phyloP scores from a whole-genome alignment of 1,284 basidiomycete genomes.

The Volvariella volvacea region DNA sequence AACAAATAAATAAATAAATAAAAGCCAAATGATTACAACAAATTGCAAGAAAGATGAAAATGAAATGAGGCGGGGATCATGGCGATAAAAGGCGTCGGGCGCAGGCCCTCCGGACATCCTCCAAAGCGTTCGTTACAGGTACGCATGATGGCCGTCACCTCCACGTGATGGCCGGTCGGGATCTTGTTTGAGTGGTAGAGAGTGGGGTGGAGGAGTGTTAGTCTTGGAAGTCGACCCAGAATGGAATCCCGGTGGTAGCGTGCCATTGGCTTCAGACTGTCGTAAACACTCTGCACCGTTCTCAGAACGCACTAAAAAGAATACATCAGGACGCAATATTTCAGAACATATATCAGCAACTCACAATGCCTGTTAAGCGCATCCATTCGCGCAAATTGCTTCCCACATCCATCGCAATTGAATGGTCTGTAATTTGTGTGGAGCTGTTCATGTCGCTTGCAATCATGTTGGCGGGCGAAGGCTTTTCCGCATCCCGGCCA shows the following conservation, averaged over 20 bases:
- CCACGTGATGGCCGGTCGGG: no score
- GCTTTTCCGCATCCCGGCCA: constrained; percentile 83
- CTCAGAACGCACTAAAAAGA: constrained; percentile 29
- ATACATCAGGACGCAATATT: background rate
- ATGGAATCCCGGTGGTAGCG: constrained; percentile 5
- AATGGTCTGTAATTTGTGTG: constrained; percentile 74
- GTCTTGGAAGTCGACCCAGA: no score
- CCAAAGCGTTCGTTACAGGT: no score
- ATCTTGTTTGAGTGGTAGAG: no score
- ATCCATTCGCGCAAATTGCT: constrained; percentile 76
- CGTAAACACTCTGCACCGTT: constrained; percentile 29
- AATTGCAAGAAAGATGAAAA: no score
- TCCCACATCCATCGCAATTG: constrained; percentile 71
- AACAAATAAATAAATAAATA: no score
- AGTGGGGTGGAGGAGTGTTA: no score
- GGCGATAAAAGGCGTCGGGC: no score
- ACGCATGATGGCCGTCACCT: no score
- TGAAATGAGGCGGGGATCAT: no score
- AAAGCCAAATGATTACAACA: no score
- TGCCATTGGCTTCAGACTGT: constrained; percentile 19
- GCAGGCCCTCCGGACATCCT: no score
- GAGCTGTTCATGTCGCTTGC: constrained; percentile 76
- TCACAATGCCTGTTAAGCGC: constrained; percentile 72
- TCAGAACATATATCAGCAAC: constrained; percentile 22
- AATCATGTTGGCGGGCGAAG: constrained; percentile 81